A percentile compares a stretch with the other conserved stretches of the same genome.
These are phyloP conservation scores for Solanum aculeatissimum DNA, from an alignment of 305 asterid species.

Conservation along the genomic window DNA sequence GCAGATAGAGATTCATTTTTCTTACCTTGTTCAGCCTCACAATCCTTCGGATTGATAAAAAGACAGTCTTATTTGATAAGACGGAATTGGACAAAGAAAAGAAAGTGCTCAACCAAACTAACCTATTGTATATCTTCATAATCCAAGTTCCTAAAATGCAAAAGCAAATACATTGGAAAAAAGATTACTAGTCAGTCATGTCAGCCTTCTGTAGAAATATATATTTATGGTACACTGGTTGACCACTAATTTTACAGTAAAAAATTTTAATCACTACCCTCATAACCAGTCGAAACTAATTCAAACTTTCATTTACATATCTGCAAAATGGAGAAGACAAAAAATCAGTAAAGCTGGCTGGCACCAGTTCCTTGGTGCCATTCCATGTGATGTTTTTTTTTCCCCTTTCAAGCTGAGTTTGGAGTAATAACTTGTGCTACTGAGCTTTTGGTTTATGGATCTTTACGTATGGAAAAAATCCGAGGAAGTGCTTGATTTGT, in stretches of 20 bases:
- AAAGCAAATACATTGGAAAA: background rate
- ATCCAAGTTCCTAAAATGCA: background rate
- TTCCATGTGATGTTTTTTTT: background rate
- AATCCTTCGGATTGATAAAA: no score
- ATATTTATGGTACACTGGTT: constrained; percentile 24
- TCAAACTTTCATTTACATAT: constrained; percentile 32
- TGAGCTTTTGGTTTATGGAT: constrained; percentile 68
- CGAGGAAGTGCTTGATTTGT: constrained; percentile 36
- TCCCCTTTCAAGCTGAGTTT: background rate
- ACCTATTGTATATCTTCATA: no score
- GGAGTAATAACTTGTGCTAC: constrained; percentile 13
- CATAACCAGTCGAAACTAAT: constrained; percentile 25
- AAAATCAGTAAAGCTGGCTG: constrained; percentile 16
- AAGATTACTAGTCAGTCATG: constrained; percentile 10
- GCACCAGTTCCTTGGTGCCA: constrained; percentile 10
- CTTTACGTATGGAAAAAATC: constrained; percentile 65
- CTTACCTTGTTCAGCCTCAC: no score
- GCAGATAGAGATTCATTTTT: no score
- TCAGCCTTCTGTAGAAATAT: constrained; percentile 21
- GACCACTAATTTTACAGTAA: constrained; percentile 34
- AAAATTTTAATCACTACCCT: constrained; percentile 24
- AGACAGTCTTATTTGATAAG: no score
- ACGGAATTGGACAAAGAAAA: no score
- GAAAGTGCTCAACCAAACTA: no score
- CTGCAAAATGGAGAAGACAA: constrained; percentile 14